Evolutionary conservation across 2,329 filamentous ascomycete species (phyloP).

Genomic region (Penicillium sp.): DNA sequence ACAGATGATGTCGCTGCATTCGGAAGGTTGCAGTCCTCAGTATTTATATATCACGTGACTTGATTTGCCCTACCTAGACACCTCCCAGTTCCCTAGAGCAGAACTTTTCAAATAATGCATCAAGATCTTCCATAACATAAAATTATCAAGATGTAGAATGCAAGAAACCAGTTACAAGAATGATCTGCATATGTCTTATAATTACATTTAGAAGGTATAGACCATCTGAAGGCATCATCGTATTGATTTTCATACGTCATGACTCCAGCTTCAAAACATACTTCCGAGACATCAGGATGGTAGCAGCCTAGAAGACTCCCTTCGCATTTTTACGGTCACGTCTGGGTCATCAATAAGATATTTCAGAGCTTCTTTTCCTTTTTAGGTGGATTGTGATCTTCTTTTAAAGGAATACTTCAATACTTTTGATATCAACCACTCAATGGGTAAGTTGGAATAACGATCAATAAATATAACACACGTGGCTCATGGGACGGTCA

Average conservation of each 20-base stretch:
- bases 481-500: background rate
- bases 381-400: background rate
- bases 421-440: background rate
- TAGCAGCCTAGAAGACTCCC: background rate
- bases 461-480: background rate
- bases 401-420: too few relatives aligned
- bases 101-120: background rate
- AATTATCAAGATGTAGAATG: background rate
- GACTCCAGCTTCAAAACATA: background rate
- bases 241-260: conserved; percentile 13
- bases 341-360: background rate
- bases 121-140: background rate
- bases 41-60: conserved; percentile 15
- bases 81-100: background rate
- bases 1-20: conserved; percentile 13
- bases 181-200: background rate
- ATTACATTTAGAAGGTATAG: conserved; percentile 1
- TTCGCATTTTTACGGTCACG: background rate
- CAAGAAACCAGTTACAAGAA: background rate
- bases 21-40: conserved; percentile 22
- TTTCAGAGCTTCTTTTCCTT: background rate
- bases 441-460: background rate
- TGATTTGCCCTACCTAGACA: background rate
- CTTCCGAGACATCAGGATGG: background rate
- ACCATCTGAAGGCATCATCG: conserved; percentile 1